A percentile compares a stretch with the other conserved stretches of the same genome.
Conservation (phyloP, 139 green algal species). For the Coelastrella sp. region DNA sequence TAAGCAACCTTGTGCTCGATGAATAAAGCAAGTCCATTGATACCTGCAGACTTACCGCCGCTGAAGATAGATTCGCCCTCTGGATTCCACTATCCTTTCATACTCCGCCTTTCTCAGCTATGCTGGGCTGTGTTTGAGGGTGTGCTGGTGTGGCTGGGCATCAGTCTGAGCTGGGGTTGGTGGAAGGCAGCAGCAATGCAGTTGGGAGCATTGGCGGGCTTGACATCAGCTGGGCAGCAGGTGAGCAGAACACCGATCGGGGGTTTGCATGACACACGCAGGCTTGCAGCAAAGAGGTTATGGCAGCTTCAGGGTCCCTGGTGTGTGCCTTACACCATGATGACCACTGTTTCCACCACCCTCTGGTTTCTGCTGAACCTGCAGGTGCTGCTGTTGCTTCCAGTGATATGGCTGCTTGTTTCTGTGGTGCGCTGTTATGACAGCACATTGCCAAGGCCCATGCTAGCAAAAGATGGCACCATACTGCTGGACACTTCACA, state of each 20-base stretch:
- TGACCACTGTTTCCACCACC: no score
- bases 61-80: conserved; percentile 17
- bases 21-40: no score
- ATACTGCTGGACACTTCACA: background rate
- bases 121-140: conserved; percentile 34
- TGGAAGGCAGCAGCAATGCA: background rate
- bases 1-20: background rate
- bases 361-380: background rate
- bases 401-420: conserved; percentile 28
- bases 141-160: conserved; percentile 8
- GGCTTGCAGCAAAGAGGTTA: background rate
- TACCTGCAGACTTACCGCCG: conserved; percentile 13
- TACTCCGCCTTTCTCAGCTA: conserved; percentile 45
- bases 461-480: conserved; percentile 35
- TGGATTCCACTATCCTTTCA: conserved; percentile 31
- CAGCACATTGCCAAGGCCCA: conserved; percentile 30
- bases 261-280: background rate
- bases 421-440: conserved; percentile 44
- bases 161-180: background rate
- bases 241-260: no score
- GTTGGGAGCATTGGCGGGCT: background rate
- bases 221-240: background rate
- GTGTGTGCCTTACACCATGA: no score
- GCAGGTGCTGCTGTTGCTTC: conserved; percentile 15
- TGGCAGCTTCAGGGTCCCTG: no score